Conservation (phyloP, 1,284 basidiomycete species). For the Marasmius oreades region DNA sequence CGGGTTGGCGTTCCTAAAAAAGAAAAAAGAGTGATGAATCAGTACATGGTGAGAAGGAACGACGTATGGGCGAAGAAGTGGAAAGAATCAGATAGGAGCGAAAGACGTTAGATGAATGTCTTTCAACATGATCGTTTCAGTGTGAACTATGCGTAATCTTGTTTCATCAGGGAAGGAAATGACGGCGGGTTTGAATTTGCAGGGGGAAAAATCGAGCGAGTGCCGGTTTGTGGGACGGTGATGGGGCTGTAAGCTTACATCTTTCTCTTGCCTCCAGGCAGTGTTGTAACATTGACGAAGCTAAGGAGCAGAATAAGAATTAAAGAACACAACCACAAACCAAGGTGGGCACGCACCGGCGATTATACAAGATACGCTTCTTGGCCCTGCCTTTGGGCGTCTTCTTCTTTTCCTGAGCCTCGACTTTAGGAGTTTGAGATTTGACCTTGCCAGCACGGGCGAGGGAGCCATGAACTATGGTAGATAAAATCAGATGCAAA, state of each 20-base stretch:
- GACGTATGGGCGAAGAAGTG: conserved; percentile 11
- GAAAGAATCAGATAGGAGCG: conserved; percentile 82
- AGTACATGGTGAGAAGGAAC: neutral
- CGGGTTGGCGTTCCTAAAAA: conserved; percentile 75
- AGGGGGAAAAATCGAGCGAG: conserved; percentile 6
- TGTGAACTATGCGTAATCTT: conserved; percentile 87
- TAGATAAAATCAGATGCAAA: conserved; percentile 8
- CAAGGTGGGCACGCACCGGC: conserved; percentile 58
- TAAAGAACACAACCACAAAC: conserved; percentile 1
- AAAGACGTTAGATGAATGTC: conserved; percentile 82
- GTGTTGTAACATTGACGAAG: conserved; percentile 93
- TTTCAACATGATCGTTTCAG: conserved; percentile 79
- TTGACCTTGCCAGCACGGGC: conserved; percentile 99
- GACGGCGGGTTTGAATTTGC: conserved; percentile 2
- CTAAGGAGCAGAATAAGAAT: conserved; percentile 34
- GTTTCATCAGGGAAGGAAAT: conserved; percentile 57
- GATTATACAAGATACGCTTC: conserved; percentile 94
- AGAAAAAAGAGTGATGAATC: conserved; percentile 21
- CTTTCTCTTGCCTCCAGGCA: conserved; percentile 91
- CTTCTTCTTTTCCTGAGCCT: conserved; percentile 99
- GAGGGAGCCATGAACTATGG: conserved; percentile 95
- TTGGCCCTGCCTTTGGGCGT: conserved; percentile 92
- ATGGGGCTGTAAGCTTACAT: conserved; percentile 66
- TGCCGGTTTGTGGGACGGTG: conserved; percentile 6
- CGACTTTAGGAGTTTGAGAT: conserved; percentile 95